Evolutionary conservation across 768 basidiomycete genomes (phyloP).

Genomic region (Chiua virens): DNA sequence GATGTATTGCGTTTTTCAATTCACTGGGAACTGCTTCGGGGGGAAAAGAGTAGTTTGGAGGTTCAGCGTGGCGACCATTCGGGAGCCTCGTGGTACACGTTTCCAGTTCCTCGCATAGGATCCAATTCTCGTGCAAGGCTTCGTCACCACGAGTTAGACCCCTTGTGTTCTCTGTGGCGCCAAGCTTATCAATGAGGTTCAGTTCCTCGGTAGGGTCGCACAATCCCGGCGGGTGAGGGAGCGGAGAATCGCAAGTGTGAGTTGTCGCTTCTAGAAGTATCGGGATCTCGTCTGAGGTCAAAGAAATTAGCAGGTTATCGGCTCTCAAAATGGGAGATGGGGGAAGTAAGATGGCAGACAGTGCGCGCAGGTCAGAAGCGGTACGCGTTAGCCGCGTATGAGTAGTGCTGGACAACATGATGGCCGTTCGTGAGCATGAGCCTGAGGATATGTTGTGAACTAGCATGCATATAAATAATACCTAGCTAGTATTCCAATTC

Average conservation of each 20-base stretch:
- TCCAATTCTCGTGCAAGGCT: constrained; percentile 1
- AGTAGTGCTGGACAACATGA: constrained; percentile 12
- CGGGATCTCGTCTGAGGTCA: constrained; percentile 53
- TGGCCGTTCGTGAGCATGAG: neutral
- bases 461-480: constrained; percentile 1
- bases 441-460: neutral
- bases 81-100: neutral
- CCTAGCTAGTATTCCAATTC: constrained; percentile 20
- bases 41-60: neutral
- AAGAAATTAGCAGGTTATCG: constrained; percentile 34
- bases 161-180: neutral
- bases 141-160: neutral
- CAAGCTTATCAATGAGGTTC: neutral
- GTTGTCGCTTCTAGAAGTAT: constrained; percentile 39
- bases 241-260: constrained; percentile 7
- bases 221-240: neutral
- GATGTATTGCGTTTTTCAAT: neutral
- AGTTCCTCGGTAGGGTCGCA: constrained; percentile 6
- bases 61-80: constrained; percentile 1
- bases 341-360: constrained; percentile 37
- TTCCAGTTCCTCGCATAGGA: constrained; percentile 3
- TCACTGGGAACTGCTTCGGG: neutral
- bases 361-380: constrained; percentile 40
- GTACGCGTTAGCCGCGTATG: constrained; percentile 37
- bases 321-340: constrained; percentile 49